These are phyloP conservation scores for Aphanomyces invadans DNA, from an alignment of 352 stramenopile species.

Conservation along the genomic window DNA sequence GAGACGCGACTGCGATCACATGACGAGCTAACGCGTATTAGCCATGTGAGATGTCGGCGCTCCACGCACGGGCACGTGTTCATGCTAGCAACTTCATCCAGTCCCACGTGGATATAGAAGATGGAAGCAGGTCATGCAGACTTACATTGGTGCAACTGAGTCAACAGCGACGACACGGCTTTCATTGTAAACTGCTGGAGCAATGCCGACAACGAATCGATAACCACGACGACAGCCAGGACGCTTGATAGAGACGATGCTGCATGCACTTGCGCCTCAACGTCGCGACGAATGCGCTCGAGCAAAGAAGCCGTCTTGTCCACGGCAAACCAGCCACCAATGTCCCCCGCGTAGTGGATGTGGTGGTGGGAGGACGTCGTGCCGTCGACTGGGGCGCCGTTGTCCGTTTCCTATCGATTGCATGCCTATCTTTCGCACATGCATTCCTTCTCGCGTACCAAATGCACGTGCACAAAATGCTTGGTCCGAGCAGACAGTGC, in stretches of 20 bases:
- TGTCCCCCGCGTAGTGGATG: conserved; percentile 6
- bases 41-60: too few species aligned
- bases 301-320: background rate
- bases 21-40: too few species aligned
- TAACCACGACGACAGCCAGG: conserved; percentile 35
- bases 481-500: background rate
- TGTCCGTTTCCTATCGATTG: background rate
- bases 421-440: background rate
- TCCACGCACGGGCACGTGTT: background rate
- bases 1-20: background rate
- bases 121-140: background rate
- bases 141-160: background rate
- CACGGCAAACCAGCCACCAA: conserved; percentile 9
- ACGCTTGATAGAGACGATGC: background rate
- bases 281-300: background rate
- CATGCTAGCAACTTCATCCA: conserved; percentile 23
- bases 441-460: background rate
- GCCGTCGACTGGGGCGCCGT: background rate
- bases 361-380: too few species aligned
- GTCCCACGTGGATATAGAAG: conserved; percentile 39
- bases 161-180: conserved; percentile 24
- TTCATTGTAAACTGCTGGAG: conserved; percentile 42
- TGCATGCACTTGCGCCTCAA: background rate
- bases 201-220: conserved; percentile 62
- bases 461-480: background rate